Percentiles rank a stretch among this genome's conserved stretches.
Evolutionary conservation across 495 filamentous ascomycete species (phyloP).

Genomic region (Hypoxylon intermedium): DNA sequence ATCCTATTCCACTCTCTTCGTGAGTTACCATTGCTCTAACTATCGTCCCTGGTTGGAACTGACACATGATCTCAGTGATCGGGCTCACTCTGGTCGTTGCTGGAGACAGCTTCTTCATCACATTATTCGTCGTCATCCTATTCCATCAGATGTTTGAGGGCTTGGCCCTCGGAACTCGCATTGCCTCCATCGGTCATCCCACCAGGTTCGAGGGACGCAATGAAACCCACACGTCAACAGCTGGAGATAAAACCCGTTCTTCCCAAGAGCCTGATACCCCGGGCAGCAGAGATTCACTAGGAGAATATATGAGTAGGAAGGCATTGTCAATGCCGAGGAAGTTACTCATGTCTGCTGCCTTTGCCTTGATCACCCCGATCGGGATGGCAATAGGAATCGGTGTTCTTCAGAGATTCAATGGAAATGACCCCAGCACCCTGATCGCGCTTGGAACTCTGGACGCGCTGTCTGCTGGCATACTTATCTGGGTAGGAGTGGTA

Average conservation of each 20-base stretch:
- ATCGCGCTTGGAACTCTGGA: constrained; percentile 66
- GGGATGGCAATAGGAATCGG: constrained; percentile 69
- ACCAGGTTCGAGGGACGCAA: constrained; percentile 17
- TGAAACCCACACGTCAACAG: constrained; percentile 7
- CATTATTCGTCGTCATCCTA: constrained; percentile 64
- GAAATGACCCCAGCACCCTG: constrained; percentile 60
- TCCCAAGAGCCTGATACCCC: constrained; percentile 4
- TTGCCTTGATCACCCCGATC: constrained; percentile 63
- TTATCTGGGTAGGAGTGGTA: constrained; percentile 65
- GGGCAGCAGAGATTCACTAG: constrained; percentile 4
- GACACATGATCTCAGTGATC: constrained; percentile 52
- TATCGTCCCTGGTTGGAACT: not conserved
- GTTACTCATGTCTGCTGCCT: constrained; percentile 55
- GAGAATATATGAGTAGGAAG: constrained; percentile 1
- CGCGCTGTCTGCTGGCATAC: constrained; percentile 63
- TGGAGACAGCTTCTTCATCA: constrained; percentile 62
- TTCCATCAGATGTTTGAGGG: constrained; percentile 83
- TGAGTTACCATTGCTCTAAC: constrained; percentile 36
- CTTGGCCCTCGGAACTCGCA: constrained; percentile 75
- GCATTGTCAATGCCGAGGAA: constrained; percentile 48
- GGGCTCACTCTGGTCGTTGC: constrained; percentile 66
- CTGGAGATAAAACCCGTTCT: constrained; percentile 5
- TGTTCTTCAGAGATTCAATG: constrained; percentile 61
- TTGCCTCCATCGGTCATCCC: constrained; percentile 60
- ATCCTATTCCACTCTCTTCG: constrained; percentile 74